phyloP scores from a whole-genome alignment of 139 green algal genomes.

The Coelastrella sp. region DNA sequence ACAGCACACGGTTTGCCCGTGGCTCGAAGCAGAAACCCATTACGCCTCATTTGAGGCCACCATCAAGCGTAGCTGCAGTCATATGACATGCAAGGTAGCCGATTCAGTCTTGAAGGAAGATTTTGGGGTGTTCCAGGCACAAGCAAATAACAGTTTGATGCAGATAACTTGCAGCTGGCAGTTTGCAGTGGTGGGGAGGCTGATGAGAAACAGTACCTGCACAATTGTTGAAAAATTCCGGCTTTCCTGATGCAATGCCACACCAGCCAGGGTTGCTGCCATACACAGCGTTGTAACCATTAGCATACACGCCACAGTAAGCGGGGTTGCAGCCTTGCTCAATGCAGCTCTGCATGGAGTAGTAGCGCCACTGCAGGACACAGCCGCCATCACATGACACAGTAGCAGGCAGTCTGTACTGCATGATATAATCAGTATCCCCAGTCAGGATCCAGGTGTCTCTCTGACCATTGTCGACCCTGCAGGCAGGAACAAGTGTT shows the following conservation, averaged over 20 bases:
- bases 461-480: constrained; percentile 11
- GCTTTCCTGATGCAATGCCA: constrained; percentile 15
- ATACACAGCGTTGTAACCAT: constrained; percentile 19
- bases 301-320: constrained; percentile 1
- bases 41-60: too few relatives aligned
- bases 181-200: too few relatives aligned
- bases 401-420: constrained; percentile 9
- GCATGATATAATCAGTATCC: neutral
- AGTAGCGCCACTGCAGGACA: constrained; percentile 22
- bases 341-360: constrained; percentile 39
- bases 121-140: too few relatives aligned
- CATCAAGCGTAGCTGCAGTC: too few relatives aligned
- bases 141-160: too few relatives aligned
- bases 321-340: neutral
- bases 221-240: constrained; percentile 25
- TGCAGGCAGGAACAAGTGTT: neutral
- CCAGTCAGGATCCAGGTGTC: constrained; percentile 17
- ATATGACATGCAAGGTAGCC: too few relatives aligned
- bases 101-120: too few relatives aligned
- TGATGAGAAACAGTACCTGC: neutral
- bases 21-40: too few relatives aligned
- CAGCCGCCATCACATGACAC: constrained; percentile 2
- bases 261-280: constrained; percentile 32
- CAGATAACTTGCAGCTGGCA: too few relatives aligned
- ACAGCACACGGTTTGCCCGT: too few relatives aligned